These are phyloP conservation scores for Pleurotus eryngii DNA, from an alignment of 768 basidiomycete genomes.

Conservation along the genomic window DNA sequence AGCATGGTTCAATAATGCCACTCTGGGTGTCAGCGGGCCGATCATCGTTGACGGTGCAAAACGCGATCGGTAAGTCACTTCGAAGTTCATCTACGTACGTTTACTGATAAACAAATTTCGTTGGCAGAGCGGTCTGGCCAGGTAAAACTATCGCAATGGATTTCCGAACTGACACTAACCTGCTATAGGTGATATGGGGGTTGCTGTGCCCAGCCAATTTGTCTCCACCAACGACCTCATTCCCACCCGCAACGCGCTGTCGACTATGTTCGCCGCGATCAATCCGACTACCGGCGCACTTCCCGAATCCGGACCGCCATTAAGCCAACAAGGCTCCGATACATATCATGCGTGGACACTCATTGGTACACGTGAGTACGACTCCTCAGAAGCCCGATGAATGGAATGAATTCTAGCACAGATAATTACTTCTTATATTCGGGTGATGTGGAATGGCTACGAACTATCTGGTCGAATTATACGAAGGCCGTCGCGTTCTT, in stretches of 20 bases:
- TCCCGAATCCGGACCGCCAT: conserved; percentile 49
- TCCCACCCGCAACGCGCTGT: conserved; percentile 52
- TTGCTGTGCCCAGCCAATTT: conserved; percentile 58
- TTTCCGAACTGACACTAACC: not conserved
- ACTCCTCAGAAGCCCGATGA: conserved; percentile 1
- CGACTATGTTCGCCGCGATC: conserved; percentile 55
- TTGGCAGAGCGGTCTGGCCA: conserved; percentile 52
- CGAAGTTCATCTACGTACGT: too few species aligned
- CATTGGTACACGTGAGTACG: conserved; percentile 45
- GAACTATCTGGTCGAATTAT: conserved; percentile 50
- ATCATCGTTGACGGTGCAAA: conserved; percentile 63
- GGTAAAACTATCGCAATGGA: conserved; percentile 23
- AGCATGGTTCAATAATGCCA: conserved; percentile 57
- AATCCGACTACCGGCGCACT: conserved; percentile 52
- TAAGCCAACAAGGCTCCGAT: conserved; percentile 43
- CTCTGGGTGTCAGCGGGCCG: conserved; percentile 52
- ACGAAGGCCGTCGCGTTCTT: conserved; percentile 55
- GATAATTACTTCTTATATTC: conserved; percentile 58
- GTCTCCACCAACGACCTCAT: conserved; percentile 59
- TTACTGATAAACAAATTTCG: not conserved
- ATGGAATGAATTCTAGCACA: conserved; percentile 9
- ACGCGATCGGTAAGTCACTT: conserved; percentile 41
- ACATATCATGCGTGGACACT: conserved; percentile 63
- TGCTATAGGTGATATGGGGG: conserved; percentile 53
- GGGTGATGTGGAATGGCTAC: conserved; percentile 50